Evolutionary conservation across 495 filamentous ascomycete species (phyloP), one percentile per base, ranked within the genome.

Genomic region (Pyronema domesticum): DNA sequence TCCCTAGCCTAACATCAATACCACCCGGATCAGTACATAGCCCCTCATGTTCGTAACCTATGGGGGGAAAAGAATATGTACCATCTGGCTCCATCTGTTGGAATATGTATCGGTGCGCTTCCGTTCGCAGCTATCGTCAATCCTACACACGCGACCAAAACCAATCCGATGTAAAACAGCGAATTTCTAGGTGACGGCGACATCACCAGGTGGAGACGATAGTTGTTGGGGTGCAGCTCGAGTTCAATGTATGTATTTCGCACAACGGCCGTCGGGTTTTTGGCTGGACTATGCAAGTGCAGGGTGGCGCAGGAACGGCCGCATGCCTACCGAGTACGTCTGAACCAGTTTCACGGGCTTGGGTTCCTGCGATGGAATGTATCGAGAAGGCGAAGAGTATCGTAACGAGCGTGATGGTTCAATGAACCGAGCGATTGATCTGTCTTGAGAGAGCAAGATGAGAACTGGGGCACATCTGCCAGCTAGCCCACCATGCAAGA

Each of bases 61-160:
- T 30, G 1, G 1, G 1, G 5, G 14, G 17, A 18, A 33, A n/a
- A 11, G 19, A 51, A 11, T 17, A 13, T 5, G 9, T 7, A 53
- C 51, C 51, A 53, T 17, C 33, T 53, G 40, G 35, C 51, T 13
- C 51, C 51, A 43, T 53, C 51, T 15, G 51, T 53, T 13, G 51
- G 51, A 8, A 44, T 14, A 40, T 53, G 51, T 17, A 53, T 42
- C 19, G 51, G 51, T 43, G 36, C 11, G 11, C 30, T 51, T 36
- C 36, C 13, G 6, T 10, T 18, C 13, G 30, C 11, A 6, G 48
- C 30, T n/a, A 37, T 10, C 17, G 48, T 37, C 39, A 43, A 43
- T 43, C 13, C 39, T n/a, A 6, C 13, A 6, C 6, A 3, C 39
- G 13, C 39, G 17, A 43, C 39, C 5, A 30, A 30, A 43, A 43